Base-by-base conservation (phyloP, 1,284 basidiomycete species). In the Athelia psychrophila region DNA sequence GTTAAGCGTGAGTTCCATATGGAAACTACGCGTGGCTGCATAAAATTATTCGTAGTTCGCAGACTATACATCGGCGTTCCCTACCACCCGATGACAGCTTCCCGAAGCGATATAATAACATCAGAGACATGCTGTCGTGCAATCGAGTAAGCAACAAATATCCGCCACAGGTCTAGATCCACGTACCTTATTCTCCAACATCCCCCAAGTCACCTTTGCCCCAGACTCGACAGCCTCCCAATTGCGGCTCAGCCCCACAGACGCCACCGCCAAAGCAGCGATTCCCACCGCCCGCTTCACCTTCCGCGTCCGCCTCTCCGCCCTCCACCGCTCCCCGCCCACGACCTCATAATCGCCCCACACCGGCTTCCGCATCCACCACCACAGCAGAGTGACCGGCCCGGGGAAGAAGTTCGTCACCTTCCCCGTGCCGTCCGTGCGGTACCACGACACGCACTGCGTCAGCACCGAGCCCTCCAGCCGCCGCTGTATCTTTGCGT, bases 381-480 rank as follows among this genome's bases (percentile, higher is more conserved):
- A 73, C 64, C 66, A 68, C 36, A 66, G 64, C 44, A 64, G 51
- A 5, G 56, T 51, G 44, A 60, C 51, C 20, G 64, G 55, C 5
- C 75, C 74, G n/a, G 76, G 75, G 56, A 75, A 76, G 10, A 69
- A 66, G 48, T 55, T 66, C 13, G 64, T 58, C 5, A 72, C 60
- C 54, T 70, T 70, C 13, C 69, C 72, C 13, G 54, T 53, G 3
- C 64, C 56, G 5, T 59, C 65, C 24, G 55, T 58, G 16, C 71
- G 67, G 56, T 75, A 77, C 69, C 71, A 76, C n/a, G 73, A 76
- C 12, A 53, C 47, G 56, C 75, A 78, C 18, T 64, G 54, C 9
- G 65, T 58, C 52, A 68, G 77, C 4, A 75, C 70, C 19, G 75
- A 71, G 10, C 59, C 52, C 0, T 64, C 49, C 15, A 78, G 64